Percentiles rank a stretch among this genome's conserved stretches.
These are phyloP conservation scores for Ophiostoma tasmaniense DNA, from an alignment of 2,329 filamentous ascomycete genomes.

Conservation along the genomic window DNA sequence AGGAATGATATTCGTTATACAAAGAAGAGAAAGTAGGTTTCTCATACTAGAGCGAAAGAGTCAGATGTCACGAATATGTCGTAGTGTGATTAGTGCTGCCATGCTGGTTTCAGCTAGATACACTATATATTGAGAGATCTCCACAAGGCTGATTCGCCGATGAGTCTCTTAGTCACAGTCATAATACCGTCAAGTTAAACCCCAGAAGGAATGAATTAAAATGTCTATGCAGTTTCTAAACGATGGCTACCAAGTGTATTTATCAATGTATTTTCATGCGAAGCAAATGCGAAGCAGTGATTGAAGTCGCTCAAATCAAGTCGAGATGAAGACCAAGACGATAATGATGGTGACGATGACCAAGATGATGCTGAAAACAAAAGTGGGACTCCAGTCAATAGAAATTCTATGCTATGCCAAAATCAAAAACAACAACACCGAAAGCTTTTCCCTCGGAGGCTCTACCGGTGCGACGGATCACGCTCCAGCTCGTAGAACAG, in stretches of 20 bases:
- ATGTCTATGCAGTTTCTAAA: too few species aligned
- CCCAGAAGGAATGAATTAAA: too few species aligned
- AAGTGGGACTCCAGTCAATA: not conserved
- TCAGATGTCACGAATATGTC: too few species aligned
- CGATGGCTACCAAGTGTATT: not conserved
- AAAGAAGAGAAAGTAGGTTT: too few species aligned
- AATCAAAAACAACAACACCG: not conserved
- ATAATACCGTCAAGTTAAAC: not conserved
- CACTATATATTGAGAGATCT: not conserved
- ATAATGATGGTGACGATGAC: not conserved
- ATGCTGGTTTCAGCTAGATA: too few species aligned
- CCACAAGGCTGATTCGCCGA: not conserved
- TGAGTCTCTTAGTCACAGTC: not conserved
- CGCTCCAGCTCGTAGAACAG: conserved; percentile 84
- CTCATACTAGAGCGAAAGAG: not conserved
- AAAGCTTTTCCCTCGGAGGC: not conserved
- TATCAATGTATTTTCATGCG: not conserved
- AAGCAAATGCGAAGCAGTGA: not conserved
- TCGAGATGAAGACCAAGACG: not conserved
- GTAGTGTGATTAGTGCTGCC: too few species aligned
- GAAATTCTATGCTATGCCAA: not conserved
- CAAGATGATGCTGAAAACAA: not conserved
- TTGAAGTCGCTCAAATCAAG: not conserved
- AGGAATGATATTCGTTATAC: too few species aligned
- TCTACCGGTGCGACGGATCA: not conserved